Evolutionary conservation across 139 green algal species (phyloP), one percentile per base, ranked within the genome.

Genomic region (Nannochloris sp.): DNA sequence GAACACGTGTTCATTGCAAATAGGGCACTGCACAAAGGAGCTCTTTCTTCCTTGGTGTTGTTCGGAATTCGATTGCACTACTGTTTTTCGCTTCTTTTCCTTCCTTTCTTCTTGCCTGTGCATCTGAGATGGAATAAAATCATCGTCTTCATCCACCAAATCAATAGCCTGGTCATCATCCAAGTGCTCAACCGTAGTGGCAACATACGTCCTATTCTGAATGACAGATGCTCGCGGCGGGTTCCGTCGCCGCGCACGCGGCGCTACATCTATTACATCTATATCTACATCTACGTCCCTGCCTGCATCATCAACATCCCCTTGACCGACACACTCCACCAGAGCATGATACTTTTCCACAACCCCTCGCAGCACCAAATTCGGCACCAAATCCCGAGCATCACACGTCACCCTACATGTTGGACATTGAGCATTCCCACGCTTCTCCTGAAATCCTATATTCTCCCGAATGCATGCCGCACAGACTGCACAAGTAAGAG

Each of bases 391-490:
- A 59, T 80, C 73, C 11, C 73, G 57, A 5, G 68, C 58, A 56
- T 80, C 73, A 54, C 73, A 80, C 3, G 48, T 43, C 10, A 54
- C 43, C 44, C 73, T 48, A 29, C 73, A 80, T 12, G 58, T 49
- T 4, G 73, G 73, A 59, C 73, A 80, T 5, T 9, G 29, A 15
- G 70, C 40, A 12, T 27, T 48, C 2, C 73, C 73, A 7, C 5
- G 15, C 24, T 54, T 54, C 51, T 80, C 65, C 44, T 80, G 73
- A 23, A 76, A 73, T 3, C 49, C 60, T 18, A 80, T 40, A 51
- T 79, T 80, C 16, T 68, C 37, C 6, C 73, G 64, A 25, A 80
- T 80, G 62, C 73, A 80, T 19, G 56, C 50, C 11, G 70, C 64
- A 62, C 73, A 80, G 58, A 74, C 73, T 79, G 62, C 63, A 62